Base-by-base conservation (phyloP, 768 basidiomycete species). In the Mycena crocata region DNA sequence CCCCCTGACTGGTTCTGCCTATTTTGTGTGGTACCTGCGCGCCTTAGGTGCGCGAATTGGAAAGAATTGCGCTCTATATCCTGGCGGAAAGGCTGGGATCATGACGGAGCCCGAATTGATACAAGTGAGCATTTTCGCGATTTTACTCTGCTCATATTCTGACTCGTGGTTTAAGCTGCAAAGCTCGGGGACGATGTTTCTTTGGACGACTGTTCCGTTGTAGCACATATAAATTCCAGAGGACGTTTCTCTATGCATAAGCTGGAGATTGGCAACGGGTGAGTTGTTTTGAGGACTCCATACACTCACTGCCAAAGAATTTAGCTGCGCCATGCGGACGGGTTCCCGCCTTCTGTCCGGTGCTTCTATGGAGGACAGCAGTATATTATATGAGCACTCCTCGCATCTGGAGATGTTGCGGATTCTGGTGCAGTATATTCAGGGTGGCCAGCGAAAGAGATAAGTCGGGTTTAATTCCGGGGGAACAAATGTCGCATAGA, bases 401-500 rank as follows among this genome's bases (percentile, higher is more conserved):
- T 84, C 21, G 79, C 82, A 1, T 84, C 84, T 0, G 84, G 84
- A 2, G 84, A 85, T 54, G 77, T 83, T 39, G 83, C 83, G 2
- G 82, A 84, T 67, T 15, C 66, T 77, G 81, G 80, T 13, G 70
- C 71, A 5, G 75, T 77, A 10, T 85, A 85, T 62, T 74, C 74
- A n/a, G 83, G 84, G 10, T 85, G 84, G 84, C 84, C 84, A 15
- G 84, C 78, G n/a, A n/a, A n/a, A n/a, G n/a, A n/a, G n/a, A n/a
- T n/a, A n/a, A n/a, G n/a, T n/a, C n/a, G n/a, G n/a, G n/a, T n/a
- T n/a, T n/a, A n/a, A n/a, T n/a, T n/a, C n/a, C n/a, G n/a, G n/a
- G n/a, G n/a, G n/a, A n/a, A n/a, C n/a, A n/a, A n/a, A n/a, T n/a
- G n/a, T n/a, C n/a, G n/a, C n/a, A n/a, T n/a, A n/a, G n/a, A n/a